Conservation (phyloP, 805 yeast species). For the Nematodospora valgi region DNA sequence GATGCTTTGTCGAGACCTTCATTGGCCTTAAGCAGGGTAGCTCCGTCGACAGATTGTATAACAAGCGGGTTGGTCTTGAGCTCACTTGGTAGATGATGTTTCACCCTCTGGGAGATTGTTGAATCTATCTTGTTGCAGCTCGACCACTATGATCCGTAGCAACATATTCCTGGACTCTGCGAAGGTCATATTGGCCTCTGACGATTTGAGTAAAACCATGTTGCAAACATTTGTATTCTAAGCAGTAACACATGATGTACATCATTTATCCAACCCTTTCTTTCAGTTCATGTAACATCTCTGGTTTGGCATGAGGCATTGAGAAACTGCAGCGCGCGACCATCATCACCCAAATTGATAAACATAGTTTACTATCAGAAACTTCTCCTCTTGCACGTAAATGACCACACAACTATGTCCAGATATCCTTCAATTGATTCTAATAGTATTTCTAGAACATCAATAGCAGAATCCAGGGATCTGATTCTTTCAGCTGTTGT, state of each 20-base stretch:
- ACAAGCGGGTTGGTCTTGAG: constrained; percentile 62
- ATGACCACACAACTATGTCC: constrained; percentile 6
- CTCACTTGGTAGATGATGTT: constrained; percentile 32
- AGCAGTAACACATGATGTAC: too few relatives aligned
- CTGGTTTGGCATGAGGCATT: too few relatives aligned
- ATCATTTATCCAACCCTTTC: too few relatives aligned
- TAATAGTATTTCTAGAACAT: constrained; percentile 1
- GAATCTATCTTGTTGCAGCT: constrained; percentile 42
- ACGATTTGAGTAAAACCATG: constrained; percentile 99
- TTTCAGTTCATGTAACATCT: too few relatives aligned
- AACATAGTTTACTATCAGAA: background rate
- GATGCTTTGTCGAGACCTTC: constrained; percentile 14
- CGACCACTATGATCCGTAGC: constrained; percentile 70
- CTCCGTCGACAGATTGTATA: constrained; percentile 99
- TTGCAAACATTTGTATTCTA: constrained; percentile 93
- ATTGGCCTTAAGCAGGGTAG: constrained; percentile 67
- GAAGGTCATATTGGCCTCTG: constrained; percentile 83
- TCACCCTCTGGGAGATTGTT: too few relatives aligned
- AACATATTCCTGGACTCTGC: constrained; percentile 99
- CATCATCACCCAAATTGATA: too few relatives aligned
- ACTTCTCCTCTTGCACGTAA: background rate
- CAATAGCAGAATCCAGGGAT: constrained; percentile 1
- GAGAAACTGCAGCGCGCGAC: too few relatives aligned
- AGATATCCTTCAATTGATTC: constrained; percentile 6
- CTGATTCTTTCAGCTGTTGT: constrained; percentile 4